Conservation (phyloP, 192 early-diverging fungal genomes). For the Gigaspora rosea region DNA sequence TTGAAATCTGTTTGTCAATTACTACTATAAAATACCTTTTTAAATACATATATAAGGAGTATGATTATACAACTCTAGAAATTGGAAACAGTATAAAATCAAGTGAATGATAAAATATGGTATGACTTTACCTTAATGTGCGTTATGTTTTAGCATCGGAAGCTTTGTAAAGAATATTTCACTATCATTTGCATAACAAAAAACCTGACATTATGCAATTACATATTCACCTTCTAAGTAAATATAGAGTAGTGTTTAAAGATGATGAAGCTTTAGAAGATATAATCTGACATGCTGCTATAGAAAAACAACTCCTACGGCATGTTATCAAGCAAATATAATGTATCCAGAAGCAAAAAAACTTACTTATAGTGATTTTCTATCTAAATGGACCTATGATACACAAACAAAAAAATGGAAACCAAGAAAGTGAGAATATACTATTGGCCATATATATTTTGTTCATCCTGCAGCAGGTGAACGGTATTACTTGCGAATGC, state of each 20-base stretch:
- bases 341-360: constrained; percentile 4
- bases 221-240: too few species aligned
- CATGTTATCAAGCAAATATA: constrained; percentile 28
- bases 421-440: neutral
- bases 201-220: too few species aligned
- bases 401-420: constrained; percentile 21
- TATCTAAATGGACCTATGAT: constrained; percentile 17
- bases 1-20: constrained; percentile 39
- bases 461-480: constrained; percentile 33
- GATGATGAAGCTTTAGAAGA: constrained; percentile 18
- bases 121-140: constrained; percentile 10
- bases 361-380: constrained; percentile 20
- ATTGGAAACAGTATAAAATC: neutral
- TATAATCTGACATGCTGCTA: neutral
- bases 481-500: constrained; percentile 35
- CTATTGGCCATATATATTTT: constrained; percentile 34
- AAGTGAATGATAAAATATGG: constrained; percentile 10
- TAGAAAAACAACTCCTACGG: neutral
- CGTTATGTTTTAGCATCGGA: constrained; percentile 22
- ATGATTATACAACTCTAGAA: constrained; percentile 6
- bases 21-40: constrained; percentile 44
- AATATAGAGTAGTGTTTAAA: neutral
- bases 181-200: constrained; percentile 29
- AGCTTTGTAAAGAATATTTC: constrained; percentile 35
- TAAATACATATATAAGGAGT: constrained; percentile 37